A percentile compares a stretch with the other conserved stretches of the same genome.
Conservation (phyloP, 1,284 basidiomycete genomes). For the Puccinia polysora region DNA sequence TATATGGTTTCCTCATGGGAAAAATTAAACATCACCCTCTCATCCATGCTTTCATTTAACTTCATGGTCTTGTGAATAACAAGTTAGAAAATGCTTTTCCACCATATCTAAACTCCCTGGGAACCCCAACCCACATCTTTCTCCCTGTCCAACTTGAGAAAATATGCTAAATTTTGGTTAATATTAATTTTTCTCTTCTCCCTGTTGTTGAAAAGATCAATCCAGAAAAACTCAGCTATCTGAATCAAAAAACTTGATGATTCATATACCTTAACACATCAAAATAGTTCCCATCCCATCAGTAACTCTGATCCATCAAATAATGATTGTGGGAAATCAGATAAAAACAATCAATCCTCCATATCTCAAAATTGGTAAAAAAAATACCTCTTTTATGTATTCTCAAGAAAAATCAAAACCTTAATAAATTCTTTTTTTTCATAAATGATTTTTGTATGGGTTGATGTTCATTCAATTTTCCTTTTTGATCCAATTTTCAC, state of each 20-base stretch:
- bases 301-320: not conserved
- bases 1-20: conserved; percentile 71
- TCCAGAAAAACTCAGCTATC: conserved; percentile 27
- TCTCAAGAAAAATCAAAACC: too few species aligned
- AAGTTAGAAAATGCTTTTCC: conserved; percentile 39
- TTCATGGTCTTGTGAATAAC: conserved; percentile 59
- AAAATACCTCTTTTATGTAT: not conserved
- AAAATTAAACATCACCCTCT: conserved; percentile 85
- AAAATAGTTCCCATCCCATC: not conserved
- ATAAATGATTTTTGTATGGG: too few species aligned
- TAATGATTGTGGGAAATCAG: not conserved
- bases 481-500: too few species aligned
- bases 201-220: not conserved
- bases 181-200: not conserved
- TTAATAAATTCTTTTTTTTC: not conserved
- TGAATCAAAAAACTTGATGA: conserved; percentile 24
- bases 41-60: conserved; percentile 82
- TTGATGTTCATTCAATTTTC: too few species aligned
- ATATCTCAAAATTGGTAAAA: not conserved
- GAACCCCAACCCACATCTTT: too few species aligned
- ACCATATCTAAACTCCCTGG: too few species aligned
- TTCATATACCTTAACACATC: not conserved
- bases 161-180: too few species aligned
- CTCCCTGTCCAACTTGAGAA: too few species aligned
- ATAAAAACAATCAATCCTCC: conserved; percentile 11